Conservation (phyloP, 805 yeast genomes). For the Saccharomyces kudriavzevii region DNA sequence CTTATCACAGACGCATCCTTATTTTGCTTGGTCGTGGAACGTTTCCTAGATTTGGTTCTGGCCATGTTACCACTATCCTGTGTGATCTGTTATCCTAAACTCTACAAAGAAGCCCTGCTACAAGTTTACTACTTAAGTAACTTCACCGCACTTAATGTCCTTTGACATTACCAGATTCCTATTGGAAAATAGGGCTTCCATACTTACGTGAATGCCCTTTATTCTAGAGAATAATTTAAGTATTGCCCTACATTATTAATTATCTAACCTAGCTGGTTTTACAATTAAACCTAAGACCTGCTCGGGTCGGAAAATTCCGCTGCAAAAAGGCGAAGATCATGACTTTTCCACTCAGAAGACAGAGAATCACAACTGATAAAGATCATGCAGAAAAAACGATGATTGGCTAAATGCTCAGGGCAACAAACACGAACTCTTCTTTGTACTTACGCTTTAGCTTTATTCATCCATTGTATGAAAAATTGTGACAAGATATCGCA, state of each 20-base stretch:
- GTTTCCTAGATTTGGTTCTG: slow-evolving; percentile 6
- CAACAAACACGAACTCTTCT: not conserved
- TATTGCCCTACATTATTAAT: not conserved
- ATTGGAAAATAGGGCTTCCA: not conserved
- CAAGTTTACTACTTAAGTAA: not conserved
- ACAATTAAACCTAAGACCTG: not conserved
- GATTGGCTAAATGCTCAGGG: not conserved
- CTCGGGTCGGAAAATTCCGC: not conserved
- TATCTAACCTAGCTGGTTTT: not conserved
- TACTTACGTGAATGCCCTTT: not conserved
- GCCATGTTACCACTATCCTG: slow-evolving; percentile 5
- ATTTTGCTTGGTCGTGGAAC: not conserved
- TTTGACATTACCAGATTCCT: not conserved
- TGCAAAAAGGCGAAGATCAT: not conserved
- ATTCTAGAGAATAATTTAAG: no score
- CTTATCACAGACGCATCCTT: not conserved
- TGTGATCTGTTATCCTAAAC: not conserved
- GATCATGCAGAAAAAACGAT: not conserved
- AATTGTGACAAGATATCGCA: not conserved
- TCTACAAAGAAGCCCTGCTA: not conserved
- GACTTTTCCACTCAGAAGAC: not conserved
- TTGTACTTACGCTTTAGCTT: not conserved
- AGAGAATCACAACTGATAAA: not conserved
- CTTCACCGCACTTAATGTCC: not conserved
- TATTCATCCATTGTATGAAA: not conserved